Base-by-base conservation (phyloP, 179 eudicot species). In the Corrigiola litoralis region DNA sequence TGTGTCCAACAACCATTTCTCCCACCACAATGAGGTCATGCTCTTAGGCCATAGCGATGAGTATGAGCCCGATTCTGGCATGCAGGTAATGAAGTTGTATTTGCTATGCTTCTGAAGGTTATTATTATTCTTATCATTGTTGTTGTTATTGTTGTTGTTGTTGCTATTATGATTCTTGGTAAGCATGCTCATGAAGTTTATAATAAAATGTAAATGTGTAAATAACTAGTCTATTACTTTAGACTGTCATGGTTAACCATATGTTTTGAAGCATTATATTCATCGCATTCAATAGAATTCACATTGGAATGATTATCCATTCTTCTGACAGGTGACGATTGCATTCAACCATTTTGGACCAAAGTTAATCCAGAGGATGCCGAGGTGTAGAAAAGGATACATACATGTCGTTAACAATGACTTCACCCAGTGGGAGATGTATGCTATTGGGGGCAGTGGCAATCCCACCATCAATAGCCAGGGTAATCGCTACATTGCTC, bases 11-110 rank as follows among this genome's bases (percentile, higher is more conserved):
- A 85, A 77, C 67, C 80, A 75, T 32, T 90, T 90, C 70, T 88
- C 95, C 14, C 97, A 90, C 56, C 97, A 90, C 25, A 81, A 90
- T 31, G 95, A 90, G 71, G 97, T 90, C 28, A 90, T 90, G 95
- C 46, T 90, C 9, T 63, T 90, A 23, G 97, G 97, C 0, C 97
- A 90, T 50, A 86, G 87, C 50, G 97, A 90, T 44, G 72, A 72
- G 1, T 90, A 84, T 27, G 78, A 81, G 53, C 95, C 95, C 0
- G 97, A 90, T 61, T 53, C 84, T 0, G 90, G 92, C 0, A 90
- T 90, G 97, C 97, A 89, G 68, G 72, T 59, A 24, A 2, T 62
- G 41, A 37, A 37, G 12, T n/a, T n/a, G n/a, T n/a, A n/a, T n/a
- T n/a, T n/a, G n/a, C n/a, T n/a, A n/a, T n/a, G n/a, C n/a, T n/a